Evolutionary conservation across 345 rosid species (phyloP), one percentile per base, ranked within the genome.

Genomic region (Conringia planisiliqua): DNA sequence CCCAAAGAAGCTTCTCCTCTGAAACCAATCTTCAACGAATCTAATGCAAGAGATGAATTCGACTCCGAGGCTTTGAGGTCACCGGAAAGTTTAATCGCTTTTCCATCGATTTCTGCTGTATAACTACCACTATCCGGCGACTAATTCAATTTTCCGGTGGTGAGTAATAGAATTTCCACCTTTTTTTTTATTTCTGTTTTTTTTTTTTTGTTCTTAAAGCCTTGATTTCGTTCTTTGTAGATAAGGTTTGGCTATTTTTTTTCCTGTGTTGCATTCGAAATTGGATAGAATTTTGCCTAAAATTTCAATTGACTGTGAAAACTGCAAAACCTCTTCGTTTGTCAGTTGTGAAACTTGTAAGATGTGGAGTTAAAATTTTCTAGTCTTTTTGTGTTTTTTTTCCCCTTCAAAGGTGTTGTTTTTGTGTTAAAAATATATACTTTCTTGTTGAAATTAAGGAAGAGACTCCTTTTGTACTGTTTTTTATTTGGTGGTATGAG

Each of bases 111-210:
- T 64, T 32, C 46, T 50, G 5, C 39, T 60, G 38, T 56, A 36
- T 36, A 46, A 44, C 44, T 24, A 20, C 58, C 66, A 55, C 30
- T 65, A 10, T 44, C 68, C 38, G 68, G 73, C 62, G 73, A 66
- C 61, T 38, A 27, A 59, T 8, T 46, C 44, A 3, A 36, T 20
- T 65, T n/a, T n/a, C 66, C 16, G 10, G 78, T 58, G 72, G 78
- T 75, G 59, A 58, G 62, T 32, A 35, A 27, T 38, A 14, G 5
- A 47, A 26, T 6, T 22, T 22, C 24, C 24, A 22, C 24, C 2
- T 1, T 1, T 22, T 22, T 22, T 22, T 22, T n/a, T n/a, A n/a
- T n/a, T n/a, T n/a, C n/a, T n/a, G n/a, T n/a, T 22, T 22, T 22
- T 22, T 2, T 22, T 33, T 24, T 73, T 26, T 30, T 22, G 51